phyloP scores from a whole-genome alignment of 2,329 filamentous ascomycete species.

The Aspergillus pseudotamarii region DNA sequence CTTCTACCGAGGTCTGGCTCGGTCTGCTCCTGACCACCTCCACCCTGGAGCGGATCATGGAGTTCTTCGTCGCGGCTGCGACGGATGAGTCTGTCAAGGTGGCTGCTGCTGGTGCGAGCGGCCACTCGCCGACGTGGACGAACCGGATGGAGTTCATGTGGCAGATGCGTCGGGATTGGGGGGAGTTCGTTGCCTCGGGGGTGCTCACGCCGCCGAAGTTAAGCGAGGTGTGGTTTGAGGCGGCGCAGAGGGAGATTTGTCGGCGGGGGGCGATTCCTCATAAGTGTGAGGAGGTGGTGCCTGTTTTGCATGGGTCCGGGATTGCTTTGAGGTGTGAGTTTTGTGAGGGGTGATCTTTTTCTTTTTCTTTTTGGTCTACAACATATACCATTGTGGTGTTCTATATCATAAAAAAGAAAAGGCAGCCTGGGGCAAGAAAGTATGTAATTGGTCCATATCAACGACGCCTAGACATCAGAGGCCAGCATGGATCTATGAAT shows the following conservation, averaged over 20 bases:
- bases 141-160: constrained; percentile 28
- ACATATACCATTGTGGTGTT: background rate
- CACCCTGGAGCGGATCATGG: constrained; percentile 27
- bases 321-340: constrained; percentile 23
- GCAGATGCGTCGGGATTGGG: constrained; percentile 28
- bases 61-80: constrained; percentile 26
- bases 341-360: constrained; percentile 15
- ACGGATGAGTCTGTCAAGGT: constrained; percentile 17
- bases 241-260: constrained; percentile 25
- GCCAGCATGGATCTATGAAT: constrained; percentile 12
- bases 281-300: constrained; percentile 22
- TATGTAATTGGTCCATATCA: constrained; percentile 5
- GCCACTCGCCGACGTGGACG: constrained; percentile 19
- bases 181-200: constrained; percentile 15
- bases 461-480: constrained; percentile 8
- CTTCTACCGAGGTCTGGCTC: constrained; percentile 29
- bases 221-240: constrained; percentile 28
- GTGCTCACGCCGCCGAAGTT: constrained; percentile 11
- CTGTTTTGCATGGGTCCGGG: constrained; percentile 24
- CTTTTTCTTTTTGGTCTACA: background rate
- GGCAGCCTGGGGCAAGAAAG: background rate
- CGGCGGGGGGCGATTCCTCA: constrained; percentile 26
- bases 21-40: constrained; percentile 30
- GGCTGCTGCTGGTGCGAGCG: background rate
- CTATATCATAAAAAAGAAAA: background rate